Conservation (phyloP, 495 filamentous ascomycete species). For the Penicillium argentinense region DNA sequence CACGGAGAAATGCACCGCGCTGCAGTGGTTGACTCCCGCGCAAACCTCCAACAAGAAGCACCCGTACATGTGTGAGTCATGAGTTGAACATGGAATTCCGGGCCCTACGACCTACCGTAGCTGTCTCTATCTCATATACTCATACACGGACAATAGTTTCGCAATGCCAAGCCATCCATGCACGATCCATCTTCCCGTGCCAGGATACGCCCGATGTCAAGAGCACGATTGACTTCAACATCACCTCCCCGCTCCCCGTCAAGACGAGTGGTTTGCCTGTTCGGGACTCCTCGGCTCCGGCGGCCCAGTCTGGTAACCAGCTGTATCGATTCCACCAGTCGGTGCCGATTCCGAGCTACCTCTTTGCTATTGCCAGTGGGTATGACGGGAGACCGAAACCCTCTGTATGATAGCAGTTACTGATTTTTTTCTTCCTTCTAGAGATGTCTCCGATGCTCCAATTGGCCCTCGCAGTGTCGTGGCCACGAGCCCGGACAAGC, state of each 20-base stretch:
- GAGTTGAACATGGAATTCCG: too few relatives aligned
- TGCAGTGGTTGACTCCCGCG: constrained; percentile 88
- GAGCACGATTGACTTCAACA: constrained; percentile 82
- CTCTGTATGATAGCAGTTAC: too few relatives aligned
- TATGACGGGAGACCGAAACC: too few relatives aligned
- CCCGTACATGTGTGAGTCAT: constrained; percentile 82
- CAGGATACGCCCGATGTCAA: constrained; percentile 98
- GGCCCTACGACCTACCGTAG: too few relatives aligned
- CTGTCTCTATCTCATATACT: too few relatives aligned
- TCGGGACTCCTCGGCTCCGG: constrained; percentile 46
- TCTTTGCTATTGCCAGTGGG: constrained; percentile 89
- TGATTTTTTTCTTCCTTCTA: too few relatives aligned
- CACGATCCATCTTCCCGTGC: constrained; percentile 88
- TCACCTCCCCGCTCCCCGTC: constrained; percentile 82
- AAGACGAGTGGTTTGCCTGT: constrained; percentile 81
- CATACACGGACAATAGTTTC: too few relatives aligned
- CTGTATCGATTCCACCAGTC: constrained; percentile 83
- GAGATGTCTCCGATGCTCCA: constrained; percentile 76
- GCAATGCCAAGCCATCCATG: constrained; percentile 96
- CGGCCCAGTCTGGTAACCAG: constrained; percentile 38
- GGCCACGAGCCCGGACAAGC: constrained; percentile 81
- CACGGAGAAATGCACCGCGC: constrained; percentile 82
- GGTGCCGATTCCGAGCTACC: constrained; percentile 90
- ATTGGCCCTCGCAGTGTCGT: constrained; percentile 85
- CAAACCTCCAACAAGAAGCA: constrained; percentile 92